phyloP scores from a whole-genome alignment of 257 asterid genomes.

The Solanum tarijense region DNA sequence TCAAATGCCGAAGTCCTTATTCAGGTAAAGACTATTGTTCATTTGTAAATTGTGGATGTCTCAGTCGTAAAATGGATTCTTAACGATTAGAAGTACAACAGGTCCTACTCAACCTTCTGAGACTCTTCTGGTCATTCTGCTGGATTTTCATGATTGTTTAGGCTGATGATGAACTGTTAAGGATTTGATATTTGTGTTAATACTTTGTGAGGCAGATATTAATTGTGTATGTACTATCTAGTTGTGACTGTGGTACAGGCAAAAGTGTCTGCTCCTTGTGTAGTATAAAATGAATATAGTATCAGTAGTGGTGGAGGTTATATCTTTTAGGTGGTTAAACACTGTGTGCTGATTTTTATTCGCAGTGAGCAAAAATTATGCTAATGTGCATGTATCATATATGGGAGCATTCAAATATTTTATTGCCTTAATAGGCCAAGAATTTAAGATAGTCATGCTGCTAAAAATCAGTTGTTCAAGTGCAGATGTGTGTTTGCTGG shows the following conservation, averaged over 20 bases:
- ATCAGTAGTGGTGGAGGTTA: neutral
- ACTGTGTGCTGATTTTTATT: neutral
- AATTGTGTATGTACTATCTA: neutral
- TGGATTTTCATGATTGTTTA: neutral
- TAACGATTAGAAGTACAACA: neutral
- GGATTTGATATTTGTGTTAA: neutral
- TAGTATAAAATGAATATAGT: neutral
- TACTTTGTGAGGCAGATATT: neutral
- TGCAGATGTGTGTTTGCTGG: neutral
- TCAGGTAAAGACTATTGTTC: conserved; percentile 41
- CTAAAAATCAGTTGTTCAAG: neutral
- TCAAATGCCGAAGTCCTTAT: conserved; percentile 56
- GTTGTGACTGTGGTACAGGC: neutral
- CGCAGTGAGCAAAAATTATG: neutral
- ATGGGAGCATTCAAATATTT: neutral
- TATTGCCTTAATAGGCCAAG: neutral
- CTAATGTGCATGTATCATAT: neutral
- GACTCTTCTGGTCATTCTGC: neutral
- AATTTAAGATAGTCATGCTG: neutral
- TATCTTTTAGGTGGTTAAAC: neutral
- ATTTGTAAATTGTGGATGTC: neutral
- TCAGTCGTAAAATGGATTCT: neutral
- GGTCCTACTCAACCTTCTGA: neutral
- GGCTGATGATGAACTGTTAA: neutral
- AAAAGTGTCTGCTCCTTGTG: neutral